These are phyloP conservation scores for Dissophora ornata DNA, from an alignment of 192 early-diverging fungal species.

Conservation along the genomic window DNA sequence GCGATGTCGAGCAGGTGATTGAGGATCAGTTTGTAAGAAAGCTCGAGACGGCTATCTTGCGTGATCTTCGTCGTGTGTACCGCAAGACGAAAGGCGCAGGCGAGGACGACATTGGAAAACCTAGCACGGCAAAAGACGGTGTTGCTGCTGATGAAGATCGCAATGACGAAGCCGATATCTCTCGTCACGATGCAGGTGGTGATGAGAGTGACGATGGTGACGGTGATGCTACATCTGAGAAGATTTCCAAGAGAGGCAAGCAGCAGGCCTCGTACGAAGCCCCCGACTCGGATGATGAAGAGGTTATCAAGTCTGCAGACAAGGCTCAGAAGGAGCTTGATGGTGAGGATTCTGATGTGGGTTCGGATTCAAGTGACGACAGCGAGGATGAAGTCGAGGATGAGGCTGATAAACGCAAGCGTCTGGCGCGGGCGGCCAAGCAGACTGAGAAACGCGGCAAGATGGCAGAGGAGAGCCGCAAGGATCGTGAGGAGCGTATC, in stretches of 20 bases:
- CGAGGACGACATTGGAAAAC: constrained; percentile 53
- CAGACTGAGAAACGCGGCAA: constrained; percentile 34
- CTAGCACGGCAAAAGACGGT: constrained; percentile 46
- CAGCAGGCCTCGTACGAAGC: constrained; percentile 84
- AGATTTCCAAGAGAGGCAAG: constrained; percentile 66
- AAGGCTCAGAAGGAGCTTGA: constrained; percentile 53
- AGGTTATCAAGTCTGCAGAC: constrained; percentile 55
- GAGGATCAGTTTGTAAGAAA: constrained; percentile 77
- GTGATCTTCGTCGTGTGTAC: constrained; percentile 75
- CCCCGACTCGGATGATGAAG: constrained; percentile 89
- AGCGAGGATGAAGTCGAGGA: constrained; percentile 50
- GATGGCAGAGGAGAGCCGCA: constrained; percentile 24
- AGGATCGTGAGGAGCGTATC: constrained; percentile 68
- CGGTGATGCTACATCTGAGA: constrained; percentile 79
- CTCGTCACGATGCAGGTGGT: constrained; percentile 41
- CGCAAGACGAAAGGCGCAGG: constrained; percentile 53
- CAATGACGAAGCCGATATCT: constrained; percentile 59
- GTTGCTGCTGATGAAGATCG: constrained; percentile 63
- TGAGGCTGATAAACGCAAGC: constrained; percentile 45
- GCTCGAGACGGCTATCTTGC: constrained; percentile 81
- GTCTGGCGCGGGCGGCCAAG: constrained; percentile 35
- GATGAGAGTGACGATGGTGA: constrained; percentile 71
- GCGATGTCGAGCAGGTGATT: constrained; percentile 79
- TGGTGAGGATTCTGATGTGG: constrained; percentile 53
- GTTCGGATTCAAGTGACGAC: constrained; percentile 40